Evolutionary conservation across 2,329 filamentous ascomycete genomes (phyloP).

Genomic region (Fragosphaeria purpurea): DNA sequence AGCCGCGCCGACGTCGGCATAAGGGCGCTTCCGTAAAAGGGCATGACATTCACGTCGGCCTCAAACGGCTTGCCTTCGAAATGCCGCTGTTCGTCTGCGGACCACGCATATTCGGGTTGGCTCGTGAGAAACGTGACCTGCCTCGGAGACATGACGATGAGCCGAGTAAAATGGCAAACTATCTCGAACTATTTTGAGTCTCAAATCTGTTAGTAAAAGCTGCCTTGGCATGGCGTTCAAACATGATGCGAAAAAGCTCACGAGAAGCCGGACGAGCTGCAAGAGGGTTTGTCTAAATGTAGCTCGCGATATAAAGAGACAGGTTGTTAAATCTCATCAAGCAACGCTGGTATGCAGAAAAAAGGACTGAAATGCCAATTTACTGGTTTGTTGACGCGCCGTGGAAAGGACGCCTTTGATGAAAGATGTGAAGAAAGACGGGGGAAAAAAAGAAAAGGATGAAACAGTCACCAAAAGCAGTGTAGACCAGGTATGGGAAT

Average conservation of each 20-base stretch:
- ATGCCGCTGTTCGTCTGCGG: slow-evolving; percentile 2
- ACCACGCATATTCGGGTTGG: slow-evolving; percentile 1
- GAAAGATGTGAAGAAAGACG: neutral
- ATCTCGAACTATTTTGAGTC: too few species aligned
- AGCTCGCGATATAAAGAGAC: too few species aligned
- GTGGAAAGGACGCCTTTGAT: neutral
- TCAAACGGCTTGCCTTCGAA: slow-evolving; percentile 3
- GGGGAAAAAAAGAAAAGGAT: neutral
- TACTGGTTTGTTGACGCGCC: neutral
- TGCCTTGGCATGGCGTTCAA: too few species aligned
- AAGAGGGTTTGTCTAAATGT: too few species aligned
- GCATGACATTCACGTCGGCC: slow-evolving; percentile 1
- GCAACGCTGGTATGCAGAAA: too few species aligned
- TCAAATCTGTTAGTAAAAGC: too few species aligned
- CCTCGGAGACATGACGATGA: slow-evolving; percentile 1
- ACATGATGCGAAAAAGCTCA: too few species aligned
- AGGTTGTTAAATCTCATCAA: too few species aligned
- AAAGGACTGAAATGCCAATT: too few species aligned
- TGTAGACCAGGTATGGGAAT: neutral
- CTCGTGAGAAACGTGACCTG: slow-evolving; percentile 2
- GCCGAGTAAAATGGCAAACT: neutral
- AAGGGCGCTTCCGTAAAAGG: slow-evolving; percentile 1
- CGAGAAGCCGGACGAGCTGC: too few species aligned
- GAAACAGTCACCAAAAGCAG: neutral
- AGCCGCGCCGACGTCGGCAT: neutral